Evolutionary conservation across 352 stramenopile species (phyloP).

Genomic region (Pythium aquatile): DNA sequence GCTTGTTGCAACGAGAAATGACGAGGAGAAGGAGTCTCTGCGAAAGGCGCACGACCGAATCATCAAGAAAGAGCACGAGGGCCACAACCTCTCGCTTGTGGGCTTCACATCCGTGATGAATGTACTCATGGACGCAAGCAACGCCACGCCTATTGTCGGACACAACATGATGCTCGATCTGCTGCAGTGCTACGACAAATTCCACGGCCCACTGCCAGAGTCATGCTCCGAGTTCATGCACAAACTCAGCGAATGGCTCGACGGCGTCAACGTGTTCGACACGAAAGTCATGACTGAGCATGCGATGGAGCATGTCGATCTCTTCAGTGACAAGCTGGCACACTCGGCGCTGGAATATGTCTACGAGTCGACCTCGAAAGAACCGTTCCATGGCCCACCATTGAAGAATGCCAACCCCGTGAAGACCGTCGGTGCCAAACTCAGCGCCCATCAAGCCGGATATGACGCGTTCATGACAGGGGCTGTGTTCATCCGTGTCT

Average conservation of each 20-base stretch:
- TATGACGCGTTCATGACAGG: constrained; percentile 84
- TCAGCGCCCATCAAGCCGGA: constrained; percentile 58
- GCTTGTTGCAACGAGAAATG: constrained; percentile 31
- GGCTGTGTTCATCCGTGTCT: constrained; percentile 69
- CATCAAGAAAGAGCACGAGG: constrained; percentile 30
- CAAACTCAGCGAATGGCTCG: constrained; percentile 54
- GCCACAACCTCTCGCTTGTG: constrained; percentile 55
- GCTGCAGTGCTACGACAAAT: constrained; percentile 82
- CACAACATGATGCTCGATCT: constrained; percentile 83
- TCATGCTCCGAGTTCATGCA: constrained; percentile 59
- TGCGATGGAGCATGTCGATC: constrained; percentile 64
- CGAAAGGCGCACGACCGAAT: constrained; percentile 11
- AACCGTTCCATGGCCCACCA: constrained; percentile 64
- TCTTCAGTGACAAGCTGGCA: constrained; percentile 51
- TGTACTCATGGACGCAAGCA: constrained; percentile 31
- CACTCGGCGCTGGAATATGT: constrained; percentile 70
- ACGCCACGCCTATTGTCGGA: constrained; percentile 54
- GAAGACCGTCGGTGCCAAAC: not conserved
- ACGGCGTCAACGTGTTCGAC: constrained; percentile 49
- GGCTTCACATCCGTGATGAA: constrained; percentile 73
- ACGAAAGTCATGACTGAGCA: constrained; percentile 70
- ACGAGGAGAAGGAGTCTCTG: constrained; percentile 7
- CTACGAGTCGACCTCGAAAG: constrained; percentile 51
- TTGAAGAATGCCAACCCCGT: constrained; percentile 18
- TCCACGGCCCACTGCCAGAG: constrained; percentile 54